phyloP scores from a whole-genome alignment of 306 rosid genomes.

The Vigna angularis region DNA sequence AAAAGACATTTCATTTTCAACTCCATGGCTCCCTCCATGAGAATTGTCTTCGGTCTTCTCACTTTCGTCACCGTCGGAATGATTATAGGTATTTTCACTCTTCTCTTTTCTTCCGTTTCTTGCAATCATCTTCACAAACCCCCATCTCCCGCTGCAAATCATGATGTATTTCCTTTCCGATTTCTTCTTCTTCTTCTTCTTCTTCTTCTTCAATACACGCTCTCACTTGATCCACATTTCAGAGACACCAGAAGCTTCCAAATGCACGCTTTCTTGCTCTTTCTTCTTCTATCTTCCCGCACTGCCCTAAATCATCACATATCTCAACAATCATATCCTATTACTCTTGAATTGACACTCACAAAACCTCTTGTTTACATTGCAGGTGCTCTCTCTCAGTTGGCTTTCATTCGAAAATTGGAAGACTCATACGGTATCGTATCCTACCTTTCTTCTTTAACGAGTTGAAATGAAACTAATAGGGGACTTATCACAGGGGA shows the following conservation, averaged over 20 bases:
- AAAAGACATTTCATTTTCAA: background rate
- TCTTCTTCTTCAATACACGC: background rate
- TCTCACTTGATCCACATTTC: background rate
- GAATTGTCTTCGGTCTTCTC: conserved; percentile 81
- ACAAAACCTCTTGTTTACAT: conserved; percentile 43
- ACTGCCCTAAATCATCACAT: background rate
- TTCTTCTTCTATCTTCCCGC: too few species aligned
- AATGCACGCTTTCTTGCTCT: too few species aligned
- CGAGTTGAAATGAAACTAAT: conserved; percentile 23
- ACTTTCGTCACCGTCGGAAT: conserved; percentile 95
- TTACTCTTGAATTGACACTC: background rate
- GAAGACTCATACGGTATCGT: conserved; percentile 83
- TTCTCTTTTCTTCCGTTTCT: too few species aligned
- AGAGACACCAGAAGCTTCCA: background rate
- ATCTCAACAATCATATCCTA: too few species aligned
- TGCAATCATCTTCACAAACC: background rate
- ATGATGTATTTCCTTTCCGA: background rate
- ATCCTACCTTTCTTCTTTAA: conserved; percentile 23
- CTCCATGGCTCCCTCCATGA: conserved; percentile 73
- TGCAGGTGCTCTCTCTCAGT: conserved; percentile 91
- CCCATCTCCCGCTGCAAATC: too few species aligned
- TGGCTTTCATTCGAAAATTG: conserved; percentile 85
- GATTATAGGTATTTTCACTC: conserved; percentile 66
- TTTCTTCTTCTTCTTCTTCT: background rate
- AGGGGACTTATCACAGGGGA: background rate